phyloP scores from a whole-genome alignment of 2,329 filamentous ascomycete genomes.

The Neonectria neomacrospora region DNA sequence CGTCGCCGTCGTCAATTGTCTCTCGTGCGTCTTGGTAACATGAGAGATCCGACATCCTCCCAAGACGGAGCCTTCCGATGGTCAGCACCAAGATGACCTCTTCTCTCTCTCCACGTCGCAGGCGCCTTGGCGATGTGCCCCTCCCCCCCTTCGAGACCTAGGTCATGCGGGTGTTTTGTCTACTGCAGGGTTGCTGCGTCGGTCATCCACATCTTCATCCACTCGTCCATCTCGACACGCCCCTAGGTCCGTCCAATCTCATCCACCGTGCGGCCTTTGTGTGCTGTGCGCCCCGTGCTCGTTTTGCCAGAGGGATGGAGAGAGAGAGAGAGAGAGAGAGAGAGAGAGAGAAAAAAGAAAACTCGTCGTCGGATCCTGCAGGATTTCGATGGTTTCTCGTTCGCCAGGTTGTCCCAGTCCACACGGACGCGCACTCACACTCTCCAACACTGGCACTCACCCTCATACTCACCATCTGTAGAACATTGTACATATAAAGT shows the following conservation, averaged over 20 bases:
- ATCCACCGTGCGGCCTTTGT: conserved; percentile 1
- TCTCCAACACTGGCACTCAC: neutral
- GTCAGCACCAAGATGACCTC: neutral
- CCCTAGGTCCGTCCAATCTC: conserved; percentile 6
- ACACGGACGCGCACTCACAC: neutral
- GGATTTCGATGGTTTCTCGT: conserved; percentile 3
- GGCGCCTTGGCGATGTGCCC: neutral
- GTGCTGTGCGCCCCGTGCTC: conserved; percentile 18
- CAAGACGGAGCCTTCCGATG: conserved; percentile 7
- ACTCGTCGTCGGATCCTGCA: neutral
- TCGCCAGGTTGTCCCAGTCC: neutral
- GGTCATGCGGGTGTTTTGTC: conserved; percentile 10
- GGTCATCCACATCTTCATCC: neutral
- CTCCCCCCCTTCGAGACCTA: neutral
- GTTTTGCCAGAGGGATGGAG: conserved; percentile 10
- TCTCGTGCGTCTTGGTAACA: conserved; percentile 18
- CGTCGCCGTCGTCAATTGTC: conserved; percentile 16
- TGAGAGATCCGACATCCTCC: neutral
- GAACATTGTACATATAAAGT: neutral
- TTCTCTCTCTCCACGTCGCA: neutral
- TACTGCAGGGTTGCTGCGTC: conserved; percentile 1
- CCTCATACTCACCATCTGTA: neutral
- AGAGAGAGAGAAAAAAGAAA: too few species aligned
- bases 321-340: neutral
- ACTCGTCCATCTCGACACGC: conserved; percentile 1